These are phyloP conservation scores for Pythium dissotocum DNA, from an alignment of 352 stramenopile species.

Conservation along the genomic window DNA sequence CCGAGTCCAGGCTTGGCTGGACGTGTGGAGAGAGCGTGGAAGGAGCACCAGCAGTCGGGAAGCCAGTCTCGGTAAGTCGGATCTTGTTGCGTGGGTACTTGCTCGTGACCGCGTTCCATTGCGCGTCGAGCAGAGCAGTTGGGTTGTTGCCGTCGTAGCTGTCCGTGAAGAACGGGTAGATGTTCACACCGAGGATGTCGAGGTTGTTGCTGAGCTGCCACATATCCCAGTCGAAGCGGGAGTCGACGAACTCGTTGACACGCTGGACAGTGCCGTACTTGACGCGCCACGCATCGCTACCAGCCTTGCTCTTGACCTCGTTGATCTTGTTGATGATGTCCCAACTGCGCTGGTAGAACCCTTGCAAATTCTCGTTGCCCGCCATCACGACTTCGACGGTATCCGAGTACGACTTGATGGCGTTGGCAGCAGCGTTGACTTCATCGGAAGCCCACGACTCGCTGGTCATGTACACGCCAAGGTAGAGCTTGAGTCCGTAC, in stretches of 20 bases:
- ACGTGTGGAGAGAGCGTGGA: conserved; percentile 25
- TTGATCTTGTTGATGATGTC: conserved; percentile 36
- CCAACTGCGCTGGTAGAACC: conserved; percentile 11
- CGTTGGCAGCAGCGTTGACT: conserved; percentile 40
- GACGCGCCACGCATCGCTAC: conserved; percentile 31
- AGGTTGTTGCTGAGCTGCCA: conserved; percentile 17
- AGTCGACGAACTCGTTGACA: conserved; percentile 26
- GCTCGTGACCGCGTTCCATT: conserved; percentile 28
- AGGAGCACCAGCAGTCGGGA: conserved; percentile 24
- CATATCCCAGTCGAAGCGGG: conserved; percentile 23
- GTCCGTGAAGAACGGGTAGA: conserved; percentile 47
- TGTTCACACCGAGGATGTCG: conserved; percentile 33
- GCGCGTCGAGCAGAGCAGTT: conserved; percentile 21
- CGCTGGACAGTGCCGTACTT: conserved; percentile 36
- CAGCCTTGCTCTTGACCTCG: conserved; percentile 31
- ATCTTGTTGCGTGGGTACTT: conserved; percentile 34
- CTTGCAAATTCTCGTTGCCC: conserved; percentile 40
- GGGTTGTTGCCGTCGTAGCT: conserved; percentile 30
- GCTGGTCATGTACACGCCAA: conserved; percentile 53
- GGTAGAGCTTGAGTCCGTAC: conserved; percentile 59
- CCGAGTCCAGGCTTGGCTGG: conserved; percentile 20
- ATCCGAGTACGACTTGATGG: conserved; percentile 44
- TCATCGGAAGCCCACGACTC: conserved; percentile 47
- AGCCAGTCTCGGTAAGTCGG: conserved; percentile 39
- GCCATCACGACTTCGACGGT: conserved; percentile 51